Evolutionary conservation across 345 rosid species (phyloP), one percentile per base, ranked within the genome.

Genomic region (Brassica incana): DNA sequence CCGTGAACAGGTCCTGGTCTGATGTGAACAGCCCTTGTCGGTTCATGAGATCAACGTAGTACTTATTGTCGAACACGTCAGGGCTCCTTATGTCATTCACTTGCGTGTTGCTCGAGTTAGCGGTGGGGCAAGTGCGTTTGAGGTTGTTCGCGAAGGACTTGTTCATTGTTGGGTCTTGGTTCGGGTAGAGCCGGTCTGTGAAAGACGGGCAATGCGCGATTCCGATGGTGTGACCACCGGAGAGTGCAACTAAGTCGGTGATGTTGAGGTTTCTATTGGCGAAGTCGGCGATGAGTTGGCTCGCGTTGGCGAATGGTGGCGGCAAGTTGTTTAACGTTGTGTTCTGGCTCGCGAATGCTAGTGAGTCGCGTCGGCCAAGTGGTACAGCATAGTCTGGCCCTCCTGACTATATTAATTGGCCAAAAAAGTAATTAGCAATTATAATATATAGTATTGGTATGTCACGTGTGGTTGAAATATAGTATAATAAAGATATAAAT

Each of bases 181-280:
- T 83, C 5, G 97, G 99, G 84, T 90, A 95, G 27, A 92, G 91
- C 3, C 97, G 87, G 58, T 23, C 18, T 0, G 84, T 77, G 85
- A 95, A 95, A 6, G 94, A 77, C 0, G 77, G 3, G 81, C 97
- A 92, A 78, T 92, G 97, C 16, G 85, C 71, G 3, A 88, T 73
- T 1, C 97, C 97, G 14, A 92, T 87, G 68, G 97, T 95, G 86
- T 92, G 99, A 73, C 90, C 95, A 29, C 99, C 99, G 5, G 99
- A 92, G 32, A 91, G 93, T 61, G 97, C 97, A 0, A 94, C 98
- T 0, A 85, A 84, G 63, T 94, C 97, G 33, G 87, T 91, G 69
- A 89, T 71, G 76, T 90, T 85, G 0, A 94, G 75, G 43, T 82
- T 83, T 38, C 90, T 85, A 65, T 73, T 60, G 40, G 85, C 86